Conservation (phyloP, 345 rosid species). For the Abelmoschus esculentus region DNA sequence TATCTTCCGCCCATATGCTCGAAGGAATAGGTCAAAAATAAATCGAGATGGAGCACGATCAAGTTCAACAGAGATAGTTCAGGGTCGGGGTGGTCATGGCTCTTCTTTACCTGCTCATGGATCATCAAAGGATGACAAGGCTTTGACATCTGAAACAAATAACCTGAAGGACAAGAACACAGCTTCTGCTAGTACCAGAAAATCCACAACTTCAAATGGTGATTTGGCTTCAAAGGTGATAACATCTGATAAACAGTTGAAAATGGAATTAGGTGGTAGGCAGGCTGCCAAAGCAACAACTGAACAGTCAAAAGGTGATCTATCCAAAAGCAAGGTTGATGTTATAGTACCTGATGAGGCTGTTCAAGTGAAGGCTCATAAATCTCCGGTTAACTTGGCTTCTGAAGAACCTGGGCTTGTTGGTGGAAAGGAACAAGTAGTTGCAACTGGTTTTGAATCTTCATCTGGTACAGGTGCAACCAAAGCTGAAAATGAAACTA, state of each 20-base stretch:
- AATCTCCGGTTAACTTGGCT: constrained; percentile 28
- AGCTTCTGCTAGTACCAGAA: constrained; percentile 36
- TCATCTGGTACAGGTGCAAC: constrained; percentile 29
- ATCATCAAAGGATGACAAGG: constrained; percentile 50
- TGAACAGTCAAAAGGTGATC: constrained; percentile 29
- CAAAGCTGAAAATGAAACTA: constrained; percentile 31
- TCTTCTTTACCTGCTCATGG: constrained; percentile 45
- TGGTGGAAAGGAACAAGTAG: constrained; percentile 34
- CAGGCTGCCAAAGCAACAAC: constrained; percentile 30
- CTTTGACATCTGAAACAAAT: constrained; percentile 44
- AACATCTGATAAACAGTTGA: constrained; percentile 35
- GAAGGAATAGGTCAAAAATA: constrained; percentile 83
- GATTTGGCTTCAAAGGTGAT: constrained; percentile 36
- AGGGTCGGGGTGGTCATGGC: constrained; percentile 66
- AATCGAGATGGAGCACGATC: constrained; percentile 80
- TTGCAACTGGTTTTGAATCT: constrained; percentile 33
- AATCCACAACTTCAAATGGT: constrained; percentile 49
- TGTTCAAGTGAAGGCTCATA: constrained; percentile 24
- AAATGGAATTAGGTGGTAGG: constrained; percentile 38
- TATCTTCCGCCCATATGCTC: constrained; percentile 90
- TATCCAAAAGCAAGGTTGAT: constrained; percentile 33
- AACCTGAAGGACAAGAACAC: constrained; percentile 47
- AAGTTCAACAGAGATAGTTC: constrained; percentile 61
- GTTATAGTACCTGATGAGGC: constrained; percentile 18
- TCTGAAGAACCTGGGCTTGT: constrained; percentile 29